Conservation (phyloP, 1,139 yeast species). For the Blastobotrys aristatus region DNA sequence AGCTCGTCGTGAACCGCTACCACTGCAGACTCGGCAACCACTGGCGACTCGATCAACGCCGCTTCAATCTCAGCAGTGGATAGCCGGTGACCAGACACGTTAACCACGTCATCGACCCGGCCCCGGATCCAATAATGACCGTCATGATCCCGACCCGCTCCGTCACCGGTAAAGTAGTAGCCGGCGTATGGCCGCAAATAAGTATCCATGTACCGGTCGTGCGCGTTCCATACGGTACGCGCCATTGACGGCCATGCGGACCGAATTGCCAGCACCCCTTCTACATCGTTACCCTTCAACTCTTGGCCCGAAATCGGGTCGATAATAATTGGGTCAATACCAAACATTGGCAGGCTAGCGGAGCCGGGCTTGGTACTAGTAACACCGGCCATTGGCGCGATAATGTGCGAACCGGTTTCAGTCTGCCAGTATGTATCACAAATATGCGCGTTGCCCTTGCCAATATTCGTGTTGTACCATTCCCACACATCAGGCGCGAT, state of each 20-base stretch:
- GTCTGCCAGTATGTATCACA: constrained; percentile 99
- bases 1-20: constrained; percentile 92
- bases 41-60: constrained; percentile 71
- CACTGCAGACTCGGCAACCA: constrained; percentile 90
- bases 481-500: constrained; percentile 98
- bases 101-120: constrained; percentile 97
- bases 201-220: constrained; percentile 84
- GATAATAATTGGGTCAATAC: constrained; percentile 82
- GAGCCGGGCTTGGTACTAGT: constrained; percentile 97
- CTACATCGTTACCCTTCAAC: constrained; percentile 73
- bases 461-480: constrained; percentile 92
- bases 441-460: constrained; percentile 77
- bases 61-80: constrained; percentile 98
- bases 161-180: constrained; percentile 96
- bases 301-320: constrained; percentile 90
- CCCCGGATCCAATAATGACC: constrained; percentile 99
- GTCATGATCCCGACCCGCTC: constrained; percentile 96
- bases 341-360: constrained; percentile 94
- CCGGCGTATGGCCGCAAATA: constrained; percentile 96
- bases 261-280: constrained; percentile 89
- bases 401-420: constrained; percentile 93
- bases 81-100: constrained; percentile 95
- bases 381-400: constrained; percentile 93
- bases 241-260: constrained; percentile 98
- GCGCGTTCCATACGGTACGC: constrained; percentile 91